Evolutionary conservation across 805 yeast species (phyloP).

Genomic region (Tetrapisispora iriomotensis): DNA sequence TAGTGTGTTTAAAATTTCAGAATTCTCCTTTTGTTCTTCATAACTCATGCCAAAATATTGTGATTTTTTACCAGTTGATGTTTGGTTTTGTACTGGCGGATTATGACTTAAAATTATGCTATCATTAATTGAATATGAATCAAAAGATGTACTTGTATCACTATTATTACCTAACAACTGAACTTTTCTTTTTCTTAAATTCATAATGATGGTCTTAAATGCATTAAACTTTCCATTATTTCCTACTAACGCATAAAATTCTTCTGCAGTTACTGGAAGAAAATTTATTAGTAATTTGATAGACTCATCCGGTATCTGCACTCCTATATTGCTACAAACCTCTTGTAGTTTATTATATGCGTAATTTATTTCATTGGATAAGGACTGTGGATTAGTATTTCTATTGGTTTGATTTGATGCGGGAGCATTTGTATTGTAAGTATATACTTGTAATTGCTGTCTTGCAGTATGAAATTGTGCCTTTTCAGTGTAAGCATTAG

Average conservation of each 20-base stretch:
- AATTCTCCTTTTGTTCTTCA: constrained; percentile 11
- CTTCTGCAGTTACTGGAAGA: constrained; percentile 20
- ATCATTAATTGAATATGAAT: constrained; percentile 11
- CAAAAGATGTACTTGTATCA: constrained; percentile 4
- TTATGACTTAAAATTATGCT: neutral
- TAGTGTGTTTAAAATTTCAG: constrained; percentile 16
- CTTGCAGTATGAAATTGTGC: constrained; percentile 9
- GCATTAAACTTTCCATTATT: constrained; percentile 17
- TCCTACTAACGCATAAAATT: constrained; percentile 16
- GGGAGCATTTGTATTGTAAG: constrained; percentile 3
- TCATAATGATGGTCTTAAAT: constrained; percentile 16
- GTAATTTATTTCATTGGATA: constrained; percentile 13
- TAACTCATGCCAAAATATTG: constrained; percentile 11
- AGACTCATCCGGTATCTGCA: constrained; percentile 17
- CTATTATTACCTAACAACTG: neutral
- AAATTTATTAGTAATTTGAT: constrained; percentile 18
- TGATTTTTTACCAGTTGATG: constrained; percentile 10
- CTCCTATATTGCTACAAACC: constrained; percentile 14
- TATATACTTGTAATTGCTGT: constrained; percentile 8
- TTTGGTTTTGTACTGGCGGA: constrained; percentile 7
- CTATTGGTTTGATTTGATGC: constrained; percentile 9
- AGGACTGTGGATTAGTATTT: constrained; percentile 5
- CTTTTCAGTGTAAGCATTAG: neutral
- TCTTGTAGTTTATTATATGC: constrained; percentile 22
- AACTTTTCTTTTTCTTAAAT: constrained; percentile 15